phyloP scores from a whole-genome alignment of 257 asterid genomes.

The Salvia miltiorrhiza region DNA sequence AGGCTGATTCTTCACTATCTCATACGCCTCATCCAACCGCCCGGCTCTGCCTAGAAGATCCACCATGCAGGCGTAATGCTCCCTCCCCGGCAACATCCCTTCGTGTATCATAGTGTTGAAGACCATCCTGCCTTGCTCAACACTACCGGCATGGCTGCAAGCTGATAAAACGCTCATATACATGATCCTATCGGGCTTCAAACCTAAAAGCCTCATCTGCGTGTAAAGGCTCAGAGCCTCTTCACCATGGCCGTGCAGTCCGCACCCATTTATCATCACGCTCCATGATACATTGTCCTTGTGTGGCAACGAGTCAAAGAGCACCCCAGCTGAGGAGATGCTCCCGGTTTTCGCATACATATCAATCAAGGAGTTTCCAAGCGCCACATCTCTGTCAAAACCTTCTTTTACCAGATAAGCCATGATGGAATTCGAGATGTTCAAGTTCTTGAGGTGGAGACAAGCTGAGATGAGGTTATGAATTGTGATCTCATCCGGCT shows the following conservation, averaged over 20 bases:
- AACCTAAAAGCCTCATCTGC: slow-evolving; percentile 42
- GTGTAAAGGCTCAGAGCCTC: slow-evolving; percentile 47
- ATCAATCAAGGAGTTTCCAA: slow-evolving; percentile 46
- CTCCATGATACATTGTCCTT: slow-evolving; percentile 58
- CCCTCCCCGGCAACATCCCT: slow-evolving; percentile 30
- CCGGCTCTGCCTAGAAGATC: slow-evolving; percentile 58
- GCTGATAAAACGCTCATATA: slow-evolving; percentile 43
- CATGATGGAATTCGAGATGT: slow-evolving; percentile 34
- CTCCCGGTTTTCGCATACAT: slow-evolving; percentile 52
- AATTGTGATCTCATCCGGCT: slow-evolving; percentile 47
- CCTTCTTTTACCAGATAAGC: slow-evolving; percentile 38
- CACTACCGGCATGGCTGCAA: slow-evolving; percentile 54
- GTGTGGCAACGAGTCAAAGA: slow-evolving; percentile 38
- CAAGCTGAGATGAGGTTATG: slow-evolving; percentile 51
- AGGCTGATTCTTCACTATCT: slow-evolving; percentile 26
- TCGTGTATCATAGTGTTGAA: slow-evolving; percentile 40
- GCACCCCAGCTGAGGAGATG: slow-evolving; percentile 32
- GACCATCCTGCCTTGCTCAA: slow-evolving; percentile 40
- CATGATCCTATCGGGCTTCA: slow-evolving; percentile 40
- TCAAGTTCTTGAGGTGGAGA: slow-evolving; percentile 37
- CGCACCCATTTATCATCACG: slow-evolving; percentile 48
- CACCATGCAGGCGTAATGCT: slow-evolving; percentile 55
- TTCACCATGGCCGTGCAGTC: slow-evolving; percentile 53
- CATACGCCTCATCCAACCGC: slow-evolving; percentile 46
- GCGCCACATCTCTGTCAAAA: slow-evolving; percentile 35